A percentile compares a stretch with the other conserved stretches of the same genome.
Evolutionary conservation across 2,329 filamentous ascomycete genomes (phyloP).

Genomic region (Aureobasidium leucospermi): DNA sequence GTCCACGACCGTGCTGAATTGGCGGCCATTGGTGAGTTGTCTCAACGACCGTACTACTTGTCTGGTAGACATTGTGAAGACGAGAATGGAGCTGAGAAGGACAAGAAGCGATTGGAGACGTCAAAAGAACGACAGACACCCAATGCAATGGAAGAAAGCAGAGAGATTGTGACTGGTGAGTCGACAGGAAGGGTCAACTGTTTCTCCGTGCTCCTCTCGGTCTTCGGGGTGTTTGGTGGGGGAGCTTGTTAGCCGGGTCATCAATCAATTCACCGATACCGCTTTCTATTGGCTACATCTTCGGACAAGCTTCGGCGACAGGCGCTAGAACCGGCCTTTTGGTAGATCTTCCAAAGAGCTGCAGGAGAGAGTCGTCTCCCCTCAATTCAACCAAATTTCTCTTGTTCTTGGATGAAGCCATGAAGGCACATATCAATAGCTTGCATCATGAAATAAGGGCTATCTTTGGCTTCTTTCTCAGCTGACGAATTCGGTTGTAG

Average conservation of each 20-base stretch:
- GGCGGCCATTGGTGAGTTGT: constrained; percentile 18
- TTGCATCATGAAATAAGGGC: background rate
- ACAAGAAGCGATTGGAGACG: background rate
- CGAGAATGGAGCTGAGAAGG: background rate
- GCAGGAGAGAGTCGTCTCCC: background rate
- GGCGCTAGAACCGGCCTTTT: background rate
- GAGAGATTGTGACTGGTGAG: background rate
- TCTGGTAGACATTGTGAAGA: constrained; percentile 4
- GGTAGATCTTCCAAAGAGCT: background rate
- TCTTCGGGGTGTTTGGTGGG: constrained; percentile 8
- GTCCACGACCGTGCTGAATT: constrained; percentile 30
- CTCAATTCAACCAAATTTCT: constrained; percentile 6
- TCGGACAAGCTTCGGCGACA: constrained; percentile 7
- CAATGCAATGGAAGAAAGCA: background rate
- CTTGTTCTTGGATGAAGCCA: background rate
- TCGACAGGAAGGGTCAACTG: background rate
- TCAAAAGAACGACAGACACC: background rate
- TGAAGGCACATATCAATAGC: background rate
- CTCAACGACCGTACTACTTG: constrained; percentile 15
- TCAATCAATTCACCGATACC: background rate
- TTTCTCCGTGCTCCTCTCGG: constrained; percentile 4
- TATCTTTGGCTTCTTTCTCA: background rate
- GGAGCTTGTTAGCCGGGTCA: background rate
- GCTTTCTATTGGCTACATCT: background rate
- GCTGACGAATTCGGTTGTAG: background rate